Base-by-base conservation (phyloP, 2,329 filamentous ascomycete genomes). In the Calycina herbarum region DNA sequence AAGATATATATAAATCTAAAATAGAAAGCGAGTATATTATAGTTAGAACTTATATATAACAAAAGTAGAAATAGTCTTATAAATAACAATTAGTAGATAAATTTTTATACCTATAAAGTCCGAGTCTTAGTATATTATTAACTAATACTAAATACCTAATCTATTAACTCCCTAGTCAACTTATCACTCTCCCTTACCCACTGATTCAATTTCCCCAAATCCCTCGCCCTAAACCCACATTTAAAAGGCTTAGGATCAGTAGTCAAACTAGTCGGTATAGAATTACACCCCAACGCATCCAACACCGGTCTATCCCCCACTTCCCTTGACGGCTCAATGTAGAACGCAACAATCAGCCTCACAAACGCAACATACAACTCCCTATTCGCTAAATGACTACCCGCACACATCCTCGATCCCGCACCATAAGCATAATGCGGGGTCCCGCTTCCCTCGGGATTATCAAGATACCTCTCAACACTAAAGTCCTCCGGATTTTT, bases 381-480 rank as follows among this genome's bases (percentile, higher is more conserved):
- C 1, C 87, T 82, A 73, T 88, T 88, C 2, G 84, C 87, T 8
- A 89, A 80, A 69, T 88, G 86, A 1, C 82, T 85, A 20, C 87
- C 87, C 0, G 83, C 84, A 72, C 87, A 89, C 82, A 89, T 88
- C 45, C 87, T 80, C 2, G 83, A 84, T 1, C 87, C 87, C 0
- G 86, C 86, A 2, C 87, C 87, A 67, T 87, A 89, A 10, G 79
- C 85, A 71, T 86, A 88, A 72, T 89, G 87, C 0, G 83, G 84
- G 1, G 86, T 87, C 7, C 86, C 86, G 3, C 77, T 77, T 59
- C 79, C 84, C 27, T 76, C 75, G 10, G 68, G 69, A 70, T 78
- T 79, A 62, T 87, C 81, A 11, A 93, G 79, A 73, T 89, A 93
- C 31, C 90, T 85, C 69, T 93, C 89, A 0, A 90, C 88, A n/a